Evolutionary conservation across 176 grass and related monocot genomes (phyloP).

Genomic region (Musa acuminata): DNA sequence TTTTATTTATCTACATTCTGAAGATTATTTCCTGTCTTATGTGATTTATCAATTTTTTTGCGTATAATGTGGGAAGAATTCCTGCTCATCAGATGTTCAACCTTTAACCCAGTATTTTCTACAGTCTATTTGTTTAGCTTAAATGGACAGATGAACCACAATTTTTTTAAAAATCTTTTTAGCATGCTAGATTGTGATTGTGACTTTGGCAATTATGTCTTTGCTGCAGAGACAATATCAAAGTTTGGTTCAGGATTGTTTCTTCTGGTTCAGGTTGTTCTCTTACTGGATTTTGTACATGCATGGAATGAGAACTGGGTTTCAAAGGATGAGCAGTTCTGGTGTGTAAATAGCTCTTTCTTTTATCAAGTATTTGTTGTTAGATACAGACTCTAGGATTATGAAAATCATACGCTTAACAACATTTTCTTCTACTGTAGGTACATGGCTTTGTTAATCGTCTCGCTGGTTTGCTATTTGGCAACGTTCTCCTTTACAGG

Average conservation of each 20-base stretch:
- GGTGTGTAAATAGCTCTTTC: constrained; percentile 30
- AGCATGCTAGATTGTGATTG: background rate
- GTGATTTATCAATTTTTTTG: no score
- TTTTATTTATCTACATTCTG: no score
- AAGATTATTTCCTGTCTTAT: no score
- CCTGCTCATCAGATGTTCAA: no score
- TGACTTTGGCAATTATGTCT: constrained; percentile 4
- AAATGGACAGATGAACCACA: background rate
- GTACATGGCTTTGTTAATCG: constrained; percentile 85
- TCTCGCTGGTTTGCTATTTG: constrained; percentile 85
- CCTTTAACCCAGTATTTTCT: no score
- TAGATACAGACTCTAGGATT: background rate
- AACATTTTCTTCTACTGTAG: constrained; percentile 30
- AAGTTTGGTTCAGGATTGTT: constrained; percentile 97
- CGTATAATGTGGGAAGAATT: no score
- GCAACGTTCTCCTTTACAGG: constrained; percentile 73
- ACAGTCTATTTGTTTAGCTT: background rate
- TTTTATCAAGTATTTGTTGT: background rate
- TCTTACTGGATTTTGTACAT: constrained; percentile 91
- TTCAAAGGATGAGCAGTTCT: constrained; percentile 89
- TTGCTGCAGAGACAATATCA: constrained; percentile 75
- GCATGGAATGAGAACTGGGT: constrained; percentile 99
- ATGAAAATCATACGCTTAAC: background rate
- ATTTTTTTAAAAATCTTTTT: background rate
- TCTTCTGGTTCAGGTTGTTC: constrained; percentile 95